These are phyloP conservation scores for Fraxinus floribunda DNA, from an alignment of 305 asterid species.

Conservation along the genomic window DNA sequence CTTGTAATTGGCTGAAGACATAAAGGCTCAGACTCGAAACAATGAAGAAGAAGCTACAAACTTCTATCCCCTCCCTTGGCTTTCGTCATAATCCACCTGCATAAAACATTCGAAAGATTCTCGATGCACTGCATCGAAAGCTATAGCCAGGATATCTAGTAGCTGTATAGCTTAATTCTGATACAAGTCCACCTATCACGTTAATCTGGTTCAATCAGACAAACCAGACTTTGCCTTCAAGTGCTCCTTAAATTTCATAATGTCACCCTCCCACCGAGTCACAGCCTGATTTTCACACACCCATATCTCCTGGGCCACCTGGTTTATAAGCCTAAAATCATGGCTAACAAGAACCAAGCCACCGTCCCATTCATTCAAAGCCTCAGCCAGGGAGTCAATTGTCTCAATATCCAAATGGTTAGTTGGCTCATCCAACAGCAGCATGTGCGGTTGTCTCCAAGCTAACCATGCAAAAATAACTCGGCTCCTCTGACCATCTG, in stretches of 20 bases:
- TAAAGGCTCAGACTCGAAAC: slow-evolving; percentile 6
- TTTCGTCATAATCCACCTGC: slow-evolving; percentile 6
- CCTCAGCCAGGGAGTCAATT: slow-evolving; percentile 92
- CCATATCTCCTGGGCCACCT: slow-evolving; percentile 98
- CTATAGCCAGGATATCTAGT: slow-evolving; percentile 16
- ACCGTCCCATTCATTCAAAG: slow-evolving; percentile 96
- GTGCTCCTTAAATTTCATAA: slow-evolving; percentile 90
- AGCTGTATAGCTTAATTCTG: slow-evolving; percentile 4
- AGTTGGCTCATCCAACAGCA: slow-evolving; percentile 92
- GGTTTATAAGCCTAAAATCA: slow-evolving; percentile 94
- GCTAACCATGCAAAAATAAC: slow-evolving; percentile 98
- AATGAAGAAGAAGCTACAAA: neutral
- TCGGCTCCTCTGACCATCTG: slow-evolving; percentile 87
- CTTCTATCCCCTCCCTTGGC: neutral
- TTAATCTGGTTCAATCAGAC: slow-evolving; percentile 28
- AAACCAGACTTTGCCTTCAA: slow-evolving; percentile 72
- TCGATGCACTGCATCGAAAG: slow-evolving; percentile 5
- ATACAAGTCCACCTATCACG: neutral
- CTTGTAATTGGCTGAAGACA: slow-evolving; percentile 12
- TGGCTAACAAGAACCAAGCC: slow-evolving; percentile 99
- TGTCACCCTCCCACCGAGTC: slow-evolving; percentile 89
- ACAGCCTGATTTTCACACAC: slow-evolving; percentile 90
- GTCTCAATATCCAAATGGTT: slow-evolving; percentile 98
- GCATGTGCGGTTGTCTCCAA: slow-evolving; percentile 83
- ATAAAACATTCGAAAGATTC: neutral